Conservation (phyloP, 2,329 filamentous ascomycete species). For the Stemphylium beticola region DNA sequence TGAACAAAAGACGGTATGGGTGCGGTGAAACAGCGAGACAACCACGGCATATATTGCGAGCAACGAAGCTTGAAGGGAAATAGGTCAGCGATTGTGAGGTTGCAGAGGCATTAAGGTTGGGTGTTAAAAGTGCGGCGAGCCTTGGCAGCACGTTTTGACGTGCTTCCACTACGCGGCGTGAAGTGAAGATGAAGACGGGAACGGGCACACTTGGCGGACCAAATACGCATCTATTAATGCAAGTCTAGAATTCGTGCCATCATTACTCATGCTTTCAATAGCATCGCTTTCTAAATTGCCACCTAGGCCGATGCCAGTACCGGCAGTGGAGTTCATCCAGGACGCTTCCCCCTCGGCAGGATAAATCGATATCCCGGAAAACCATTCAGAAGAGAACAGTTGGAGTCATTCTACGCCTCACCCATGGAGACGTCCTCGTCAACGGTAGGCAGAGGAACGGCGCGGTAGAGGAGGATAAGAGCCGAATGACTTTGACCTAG, state of each 20-base stretch:
- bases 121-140: background rate
- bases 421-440: conserved; percentile 53
- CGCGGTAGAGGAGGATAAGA: conserved; percentile 78
- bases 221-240: conserved; percentile 9
- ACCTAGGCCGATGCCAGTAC: conserved; percentile 41
- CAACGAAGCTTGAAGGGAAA: background rate
- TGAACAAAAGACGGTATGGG: background rate
- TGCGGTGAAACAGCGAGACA: conserved; percentile 5
- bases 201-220: conserved; percentile 2
- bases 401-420: conserved; percentile 18
- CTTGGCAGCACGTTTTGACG: conserved; percentile 26
- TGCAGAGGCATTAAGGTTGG: background rate
- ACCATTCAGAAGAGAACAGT: background rate
- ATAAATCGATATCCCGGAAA: background rate
- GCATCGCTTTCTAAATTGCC: conserved; percentile 14
- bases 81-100: background rate
- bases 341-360: background rate
- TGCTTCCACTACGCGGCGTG: conserved; percentile 23
- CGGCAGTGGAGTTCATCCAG: conserved; percentile 19
- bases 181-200: conserved; percentile 22
- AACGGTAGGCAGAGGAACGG: conserved; percentile 70
- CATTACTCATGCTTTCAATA: conserved; percentile 22
- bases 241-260: conserved; percentile 26
- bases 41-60: background rate
- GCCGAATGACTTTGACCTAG: conserved; percentile 77